Evolutionary conservation across 1,284 basidiomycete species (phyloP).

Genomic region (Cryptococcus floricola): DNA sequence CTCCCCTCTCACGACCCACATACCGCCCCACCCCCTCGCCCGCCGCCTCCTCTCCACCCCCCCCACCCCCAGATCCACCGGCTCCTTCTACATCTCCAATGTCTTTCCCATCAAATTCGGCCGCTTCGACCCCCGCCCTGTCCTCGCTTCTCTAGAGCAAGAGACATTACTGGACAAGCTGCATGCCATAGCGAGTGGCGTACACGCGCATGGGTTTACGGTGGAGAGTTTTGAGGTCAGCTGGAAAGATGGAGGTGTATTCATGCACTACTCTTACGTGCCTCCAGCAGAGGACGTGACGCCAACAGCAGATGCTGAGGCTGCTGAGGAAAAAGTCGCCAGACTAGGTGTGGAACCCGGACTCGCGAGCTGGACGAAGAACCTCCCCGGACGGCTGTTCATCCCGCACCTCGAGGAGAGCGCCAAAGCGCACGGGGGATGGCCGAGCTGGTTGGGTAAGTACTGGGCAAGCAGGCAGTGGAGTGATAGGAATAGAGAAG

Average conservation of each 20-base stretch:
- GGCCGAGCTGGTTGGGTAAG: constrained; percentile 45
- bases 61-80: not conserved
- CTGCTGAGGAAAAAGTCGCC: not conserved
- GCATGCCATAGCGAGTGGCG: constrained; percentile 32
- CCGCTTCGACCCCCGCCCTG: constrained; percentile 41
- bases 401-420: constrained; percentile 35
- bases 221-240: constrained; percentile 47
- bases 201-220: constrained; percentile 38
- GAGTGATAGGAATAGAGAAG: constrained; percentile 6
- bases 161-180: constrained; percentile 45
- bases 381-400: constrained; percentile 37
- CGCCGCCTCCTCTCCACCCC: not conserved
- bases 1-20: not conserved
- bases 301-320: not conserved
- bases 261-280: constrained; percentile 70
- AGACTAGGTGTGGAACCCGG: not conserved
- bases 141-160: constrained; percentile 35
- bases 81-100: constrained; percentile 45
- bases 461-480: constrained; percentile 30
- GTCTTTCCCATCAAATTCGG: constrained; percentile 46
- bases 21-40: not conserved
- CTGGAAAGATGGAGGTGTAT: constrained; percentile 60
- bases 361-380: not conserved
- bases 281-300: constrained; percentile 38
- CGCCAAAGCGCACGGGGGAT: constrained; percentile 42